These are phyloP conservation scores for Thelonectria olida DNA, from an alignment of 2,329 filamentous ascomycete species.

Conservation along the genomic window DNA sequence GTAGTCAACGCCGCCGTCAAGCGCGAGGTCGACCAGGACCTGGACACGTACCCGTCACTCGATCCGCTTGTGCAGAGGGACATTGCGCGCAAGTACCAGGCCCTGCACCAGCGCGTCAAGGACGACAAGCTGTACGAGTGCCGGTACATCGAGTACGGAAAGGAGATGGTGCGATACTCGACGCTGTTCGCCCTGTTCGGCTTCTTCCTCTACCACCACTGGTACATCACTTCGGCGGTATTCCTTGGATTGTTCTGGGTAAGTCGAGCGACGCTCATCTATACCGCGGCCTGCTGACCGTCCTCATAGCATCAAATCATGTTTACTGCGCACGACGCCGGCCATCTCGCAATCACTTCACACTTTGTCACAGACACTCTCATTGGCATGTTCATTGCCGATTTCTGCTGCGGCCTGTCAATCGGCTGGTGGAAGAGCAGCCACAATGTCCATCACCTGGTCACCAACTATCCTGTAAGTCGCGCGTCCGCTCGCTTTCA, in stretches of 20 bases:
- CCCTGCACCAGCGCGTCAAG: slow-evolving; percentile 63
- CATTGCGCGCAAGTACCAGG: slow-evolving; percentile 65
- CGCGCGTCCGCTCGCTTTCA: neutral
- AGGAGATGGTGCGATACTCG: slow-evolving; percentile 65
- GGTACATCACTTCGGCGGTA: slow-evolving; percentile 66
- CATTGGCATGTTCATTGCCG: slow-evolving; percentile 70
- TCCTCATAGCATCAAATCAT: slow-evolving; percentile 69
- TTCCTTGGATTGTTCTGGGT: slow-evolving; percentile 72
- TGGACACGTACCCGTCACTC: slow-evolving; percentile 59
- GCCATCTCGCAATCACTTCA: slow-evolving; percentile 69
- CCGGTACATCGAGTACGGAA: slow-evolving; percentile 65
- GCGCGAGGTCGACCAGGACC: slow-evolving; percentile 44
- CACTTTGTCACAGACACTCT: slow-evolving; percentile 67
- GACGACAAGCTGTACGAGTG: slow-evolving; percentile 68
- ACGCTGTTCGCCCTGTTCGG: slow-evolving; percentile 60
- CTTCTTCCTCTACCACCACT: slow-evolving; percentile 55
- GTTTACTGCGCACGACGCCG: slow-evolving; percentile 74
- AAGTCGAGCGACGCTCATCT: slow-evolving; percentile 6
- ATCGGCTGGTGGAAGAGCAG: slow-evolving; percentile 77
- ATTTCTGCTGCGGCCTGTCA: slow-evolving; percentile 72
- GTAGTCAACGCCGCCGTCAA: slow-evolving; percentile 36
- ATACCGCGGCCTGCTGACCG: slow-evolving; percentile 23
- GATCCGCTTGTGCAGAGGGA: slow-evolving; percentile 62
- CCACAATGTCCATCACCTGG: slow-evolving; percentile 74
- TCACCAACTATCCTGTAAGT: slow-evolving; percentile 68